Conservation (phyloP, 139 green algal genomes). For the Chlorella sp. region DNA sequence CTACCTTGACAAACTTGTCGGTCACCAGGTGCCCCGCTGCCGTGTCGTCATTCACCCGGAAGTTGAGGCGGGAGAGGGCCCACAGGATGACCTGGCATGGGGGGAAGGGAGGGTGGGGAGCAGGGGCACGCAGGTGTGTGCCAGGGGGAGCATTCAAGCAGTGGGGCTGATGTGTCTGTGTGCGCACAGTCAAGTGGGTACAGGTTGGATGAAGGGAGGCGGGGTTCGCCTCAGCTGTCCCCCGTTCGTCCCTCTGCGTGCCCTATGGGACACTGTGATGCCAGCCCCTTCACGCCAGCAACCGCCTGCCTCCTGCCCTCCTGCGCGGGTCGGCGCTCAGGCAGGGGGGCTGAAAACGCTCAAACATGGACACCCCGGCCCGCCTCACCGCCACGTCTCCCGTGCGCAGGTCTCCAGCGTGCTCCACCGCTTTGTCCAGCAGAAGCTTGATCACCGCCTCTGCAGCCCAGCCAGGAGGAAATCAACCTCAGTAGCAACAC, state of each 20-base stretch:
- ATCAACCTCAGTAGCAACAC: no score
- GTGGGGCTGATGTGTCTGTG: not conserved
- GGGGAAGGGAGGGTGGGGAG: not conserved
- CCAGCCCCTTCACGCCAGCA: no score
- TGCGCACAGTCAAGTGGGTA: not conserved
- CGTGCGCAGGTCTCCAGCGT: not conserved
- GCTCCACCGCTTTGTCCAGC: conserved; percentile 1
- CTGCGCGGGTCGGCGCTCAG: no score
- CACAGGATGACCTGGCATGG: conserved; percentile 3
- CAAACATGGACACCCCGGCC: no score
- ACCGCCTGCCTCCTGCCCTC: no score
- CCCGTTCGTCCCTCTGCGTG: no score
- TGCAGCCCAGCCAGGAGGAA: not conserved
- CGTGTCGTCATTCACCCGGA: not conserved
- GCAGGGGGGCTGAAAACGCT: no score
- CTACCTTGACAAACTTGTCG: not conserved
- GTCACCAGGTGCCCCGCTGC: not conserved
- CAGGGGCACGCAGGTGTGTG: not conserved
- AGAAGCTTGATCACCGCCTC: not conserved
- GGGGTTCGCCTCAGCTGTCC: no score
- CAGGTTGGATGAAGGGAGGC: not conserved
- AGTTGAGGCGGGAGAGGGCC: not conserved
- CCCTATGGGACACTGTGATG: no score
- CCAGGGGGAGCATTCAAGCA: not conserved
- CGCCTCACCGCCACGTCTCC: conserved; percentile 20